phyloP scores from a whole-genome alignment of 805 yeast genomes.

The Zygosaccharomyces siamensis region DNA sequence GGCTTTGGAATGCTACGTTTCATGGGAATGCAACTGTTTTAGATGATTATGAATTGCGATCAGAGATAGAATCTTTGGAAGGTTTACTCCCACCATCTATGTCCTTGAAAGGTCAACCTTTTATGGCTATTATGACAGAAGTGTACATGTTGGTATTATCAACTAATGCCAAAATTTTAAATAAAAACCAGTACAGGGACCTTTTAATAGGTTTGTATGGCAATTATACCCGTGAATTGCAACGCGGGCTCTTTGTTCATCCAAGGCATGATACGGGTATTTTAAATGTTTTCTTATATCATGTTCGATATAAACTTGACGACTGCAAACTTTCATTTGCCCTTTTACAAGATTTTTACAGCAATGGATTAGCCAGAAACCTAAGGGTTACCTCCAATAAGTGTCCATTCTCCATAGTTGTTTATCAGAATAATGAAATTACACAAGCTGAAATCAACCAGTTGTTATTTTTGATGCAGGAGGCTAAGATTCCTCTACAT shows the following conservation, averaged over 20 bases:
- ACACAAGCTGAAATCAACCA: conserved; percentile 17
- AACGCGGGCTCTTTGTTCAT: conserved; percentile 1
- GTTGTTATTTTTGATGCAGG: conserved; percentile 25
- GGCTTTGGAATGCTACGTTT: conserved; percentile 28
- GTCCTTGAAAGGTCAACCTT: conserved; percentile 10
- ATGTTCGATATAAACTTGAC: conserved; percentile 16
- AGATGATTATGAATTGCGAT: conserved; percentile 4
- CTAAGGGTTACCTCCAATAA: conserved; percentile 11
- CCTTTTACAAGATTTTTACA: conserved; percentile 23
- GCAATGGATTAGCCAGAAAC: conserved; percentile 9
- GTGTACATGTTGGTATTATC: conserved; percentile 23
- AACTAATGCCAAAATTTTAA: conserved; percentile 11
- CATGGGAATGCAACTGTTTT: conserved; percentile 15
- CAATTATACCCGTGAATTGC: conserved; percentile 13
- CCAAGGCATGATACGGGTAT: conserved; percentile 23
- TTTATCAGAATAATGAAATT: conserved; percentile 20
- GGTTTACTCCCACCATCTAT: conserved; percentile 13
- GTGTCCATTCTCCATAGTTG: conserved; percentile 27
- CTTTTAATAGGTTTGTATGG: conserved; percentile 19
- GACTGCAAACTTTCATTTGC: conserved; percentile 25
- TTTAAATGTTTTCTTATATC: conserved; percentile 19
- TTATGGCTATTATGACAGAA: conserved; percentile 21
- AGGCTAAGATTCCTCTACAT: conserved; percentile 18
- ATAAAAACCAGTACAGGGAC: conserved; percentile 13
- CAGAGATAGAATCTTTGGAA: conserved; percentile 10